These are phyloP conservation scores for Naganishia kalamii DNA, from an alignment of 768 basidiomycete species.

Conservation along the genomic window DNA sequence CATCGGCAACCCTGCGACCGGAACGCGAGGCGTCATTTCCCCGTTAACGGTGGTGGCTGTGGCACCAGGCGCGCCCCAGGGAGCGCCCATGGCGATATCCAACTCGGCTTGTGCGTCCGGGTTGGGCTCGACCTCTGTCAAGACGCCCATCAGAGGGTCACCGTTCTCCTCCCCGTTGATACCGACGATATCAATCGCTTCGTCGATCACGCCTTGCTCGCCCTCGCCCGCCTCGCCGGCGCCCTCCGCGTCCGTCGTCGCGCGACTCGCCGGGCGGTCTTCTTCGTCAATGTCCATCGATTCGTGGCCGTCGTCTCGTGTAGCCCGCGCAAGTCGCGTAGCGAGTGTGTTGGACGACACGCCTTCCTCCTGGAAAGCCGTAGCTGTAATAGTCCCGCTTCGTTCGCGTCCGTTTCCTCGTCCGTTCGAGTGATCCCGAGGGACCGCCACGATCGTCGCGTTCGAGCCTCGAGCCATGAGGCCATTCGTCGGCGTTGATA, in stretches of 20 bases:
- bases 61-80: slow-evolving; percentile 24
- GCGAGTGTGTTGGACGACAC: neutral
- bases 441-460: neutral
- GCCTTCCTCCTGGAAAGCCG: neutral
- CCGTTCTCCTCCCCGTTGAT: slow-evolving; percentile 25
- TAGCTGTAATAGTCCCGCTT: slow-evolving; percentile 17
- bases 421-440: neutral
- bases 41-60: slow-evolving; percentile 18
- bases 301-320: neutral
- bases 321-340: neutral
- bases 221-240: slow-evolving; percentile 11
- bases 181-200: slow-evolving; percentile 23
- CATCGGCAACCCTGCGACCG: neutral
- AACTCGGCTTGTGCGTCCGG: slow-evolving; percentile 24
- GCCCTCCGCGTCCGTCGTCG: slow-evolving; percentile 22
- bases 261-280: slow-evolving; percentile 18
- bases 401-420: slow-evolving; percentile 1
- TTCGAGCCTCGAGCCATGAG: neutral
- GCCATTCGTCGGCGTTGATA: slow-evolving; percentile 5
- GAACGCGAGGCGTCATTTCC: slow-evolving; percentile 26
- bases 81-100: slow-evolving; percentile 28
- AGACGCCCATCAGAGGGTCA: slow-evolving; percentile 24
- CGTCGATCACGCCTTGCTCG: neutral
- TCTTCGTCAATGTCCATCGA: slow-evolving; percentile 14
- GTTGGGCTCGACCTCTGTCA: slow-evolving; percentile 35